Evolutionary conservation across 2,329 filamentous ascomycete species (phyloP), one percentile per base, ranked within the genome.

Genomic region (Trichophyton schoenleinii): DNA sequence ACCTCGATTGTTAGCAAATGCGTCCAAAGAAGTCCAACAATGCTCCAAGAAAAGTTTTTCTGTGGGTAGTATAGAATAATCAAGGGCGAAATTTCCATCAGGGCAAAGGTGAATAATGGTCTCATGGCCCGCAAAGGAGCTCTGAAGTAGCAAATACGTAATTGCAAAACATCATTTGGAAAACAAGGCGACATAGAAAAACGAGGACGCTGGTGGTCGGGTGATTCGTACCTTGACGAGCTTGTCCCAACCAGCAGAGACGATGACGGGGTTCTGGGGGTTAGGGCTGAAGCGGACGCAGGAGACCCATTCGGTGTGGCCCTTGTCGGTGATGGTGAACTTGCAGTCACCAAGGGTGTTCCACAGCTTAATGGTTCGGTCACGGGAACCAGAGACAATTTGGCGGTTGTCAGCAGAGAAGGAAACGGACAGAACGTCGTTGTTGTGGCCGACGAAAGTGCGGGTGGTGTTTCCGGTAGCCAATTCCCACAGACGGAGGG

Each of bases 121-220:
- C 92, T 99, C 94, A 97, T 96, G 79, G 90, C 91, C 84, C 58
- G 77, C 78, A 78, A 80, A 73, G 85, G 55, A 41, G 90, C 91
- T 99, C 94, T 96, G 92, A 97, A 99, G 94, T 97, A 97, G 94
- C 94, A 97, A 97, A 97, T 97, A 97, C 91, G 90, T 91, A 75
- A 44, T 85, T 88, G 86, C 84, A 88, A 85, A 87, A 83, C 92
- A 97, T 97, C 92, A 91, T 94, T 77, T 85, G 81, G 81, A 76
- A 58, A 64, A 61, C 28, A 59, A 58, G 59, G 38, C 20, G 31
- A 41, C 4, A 58, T 58, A 20, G 25, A 58, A 48, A 48, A 18
- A 13, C 20, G 13, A 25, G 34, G 22, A 48, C 9, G 44, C 22
- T 48, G 44, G 20, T 8, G 18, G 15, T 7, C 41, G 2, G 41